A percentile compares a stretch with the other conserved stretches of the same genome.
These are phyloP conservation scores for Huntiella omanensis DNA, from an alignment of 2,329 filamentous ascomycete genomes.

Conservation along the genomic window DNA sequence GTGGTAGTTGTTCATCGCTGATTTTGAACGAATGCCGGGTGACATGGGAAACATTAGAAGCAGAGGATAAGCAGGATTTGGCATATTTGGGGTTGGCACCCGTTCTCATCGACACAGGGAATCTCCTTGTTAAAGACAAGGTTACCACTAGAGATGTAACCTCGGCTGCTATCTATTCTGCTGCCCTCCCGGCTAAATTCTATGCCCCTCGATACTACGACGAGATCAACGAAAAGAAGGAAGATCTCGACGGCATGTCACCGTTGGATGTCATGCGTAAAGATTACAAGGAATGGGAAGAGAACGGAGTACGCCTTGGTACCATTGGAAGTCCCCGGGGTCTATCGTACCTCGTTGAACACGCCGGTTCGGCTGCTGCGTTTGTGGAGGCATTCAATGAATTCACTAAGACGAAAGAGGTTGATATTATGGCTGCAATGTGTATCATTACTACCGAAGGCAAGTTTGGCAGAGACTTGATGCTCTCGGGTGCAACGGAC, in stretches of 20 bases:
- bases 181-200: constrained; percentile 20
- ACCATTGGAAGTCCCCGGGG: constrained; percentile 43
- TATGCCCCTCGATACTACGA: constrained; percentile 31
- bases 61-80: constrained; percentile 19
- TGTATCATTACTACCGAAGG: constrained; percentile 40
- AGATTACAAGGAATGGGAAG: constrained; percentile 68
- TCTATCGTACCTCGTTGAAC: constrained; percentile 38
- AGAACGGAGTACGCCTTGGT: constrained; percentile 39
- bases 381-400: constrained; percentile 29
- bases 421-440: constrained; percentile 43
- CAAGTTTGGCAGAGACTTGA: constrained; percentile 43
- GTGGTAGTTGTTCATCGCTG: constrained; percentile 56
- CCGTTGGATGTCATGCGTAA: constrained; percentile 55
- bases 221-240: constrained; percentile 44
- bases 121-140: constrained; percentile 43
- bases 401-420: constrained; percentile 38
- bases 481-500: constrained; percentile 43
- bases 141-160: constrained; percentile 41
- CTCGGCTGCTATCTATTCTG: constrained; percentile 42
- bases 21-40: constrained; percentile 40
- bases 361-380: constrained; percentile 26
- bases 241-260: constrained; percentile 40
- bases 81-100: constrained; percentile 50
- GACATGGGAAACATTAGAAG: constrained; percentile 28
- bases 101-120: constrained; percentile 54